Evolutionary conservation across 345 rosid genomes (phyloP), one percentile per base, ranked within the genome.

Genomic region (Ceriops decandra): DNA sequence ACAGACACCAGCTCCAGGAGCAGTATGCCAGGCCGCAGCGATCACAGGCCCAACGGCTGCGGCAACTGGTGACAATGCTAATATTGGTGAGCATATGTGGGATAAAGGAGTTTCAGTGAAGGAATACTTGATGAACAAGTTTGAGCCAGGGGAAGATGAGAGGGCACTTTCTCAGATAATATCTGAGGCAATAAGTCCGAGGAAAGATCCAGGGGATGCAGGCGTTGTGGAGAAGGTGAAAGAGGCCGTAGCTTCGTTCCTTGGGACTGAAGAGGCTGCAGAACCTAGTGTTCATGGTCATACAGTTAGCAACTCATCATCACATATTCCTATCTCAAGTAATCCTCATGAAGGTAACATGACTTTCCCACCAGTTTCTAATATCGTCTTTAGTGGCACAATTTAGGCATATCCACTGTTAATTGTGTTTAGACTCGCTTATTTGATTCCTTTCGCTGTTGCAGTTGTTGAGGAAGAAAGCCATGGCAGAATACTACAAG

Each of bases 91-190:
- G 33, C 68, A 78, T 69, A 77, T 77, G 27, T 85, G 85, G 88
- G 86, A 84, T 64, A 82, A 90, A 81, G 92, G 95, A 19, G 92
- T 88, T 30, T 92, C 98, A 0, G 89, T 90, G 78, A 88, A 85
- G 76, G 91, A 85, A 70, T 90, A 82, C 66, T 72, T 88, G 78
- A 69, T 72, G 70, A 72, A 90, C 51, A 90, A 83, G 80, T 60
- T 90, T 47, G 86, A 82, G 72, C 98, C 95, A 7, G 88, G 95
- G 0, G 92, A 92, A 70, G 95, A 92, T 20, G 95, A 90, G 69
- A 90, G 52, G 75, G 96, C 83, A 21, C 87, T 87, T 63, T 90
- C 92, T 72, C 77, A 74, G 65, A 86, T 74, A 52, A 87, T 90
- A 72, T 62, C 90, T 2, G 67, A 88, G 26, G 88, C 82, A 67